Conservation (phyloP, 2,329 filamentous ascomycete species). For the Arthrobotrys musiformis region DNA sequence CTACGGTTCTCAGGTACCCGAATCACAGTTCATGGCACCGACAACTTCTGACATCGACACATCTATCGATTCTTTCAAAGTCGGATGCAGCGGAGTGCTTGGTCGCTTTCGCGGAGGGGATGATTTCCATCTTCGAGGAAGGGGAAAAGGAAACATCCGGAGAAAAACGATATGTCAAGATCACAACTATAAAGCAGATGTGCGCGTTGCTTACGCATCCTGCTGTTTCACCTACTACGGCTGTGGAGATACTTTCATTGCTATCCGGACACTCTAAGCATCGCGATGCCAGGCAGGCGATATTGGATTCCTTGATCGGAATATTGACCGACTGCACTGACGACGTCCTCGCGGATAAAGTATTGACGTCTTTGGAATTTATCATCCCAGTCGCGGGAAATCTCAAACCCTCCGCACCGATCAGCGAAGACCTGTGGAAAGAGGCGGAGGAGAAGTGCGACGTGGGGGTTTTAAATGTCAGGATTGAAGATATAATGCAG, state of each 20-base stretch:
- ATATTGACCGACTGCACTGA: not conserved
- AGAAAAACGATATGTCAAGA: slow-evolving; percentile 17
- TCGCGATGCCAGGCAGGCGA: slow-evolving; percentile 2
- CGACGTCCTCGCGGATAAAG: not conserved
- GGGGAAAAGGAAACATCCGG: not conserved
- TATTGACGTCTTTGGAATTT: not conserved
- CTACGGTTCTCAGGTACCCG: not conserved
- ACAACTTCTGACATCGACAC: not conserved
- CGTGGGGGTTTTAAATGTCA: not conserved
- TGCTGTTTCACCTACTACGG: not conserved
- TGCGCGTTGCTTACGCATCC: not conserved
- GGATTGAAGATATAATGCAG: not conserved
- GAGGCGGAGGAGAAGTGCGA: not conserved
- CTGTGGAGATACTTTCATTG: not conserved
- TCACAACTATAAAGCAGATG: slow-evolving; percentile 26
- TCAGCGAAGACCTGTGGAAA: not conserved
- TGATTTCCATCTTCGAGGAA: not conserved
- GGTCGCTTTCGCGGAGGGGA: not conserved
- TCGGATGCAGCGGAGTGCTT: not conserved
- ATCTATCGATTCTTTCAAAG: not conserved
- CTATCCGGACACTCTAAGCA: not conserved
- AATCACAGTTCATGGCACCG: slow-evolving; percentile 28
- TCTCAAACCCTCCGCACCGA: slow-evolving; percentile 1
- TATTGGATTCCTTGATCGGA: not conserved
- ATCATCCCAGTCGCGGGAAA: slow-evolving; percentile 15